phyloP scores from a whole-genome alignment of 768 basidiomycete species.

The Lactarius vividus region DNA sequence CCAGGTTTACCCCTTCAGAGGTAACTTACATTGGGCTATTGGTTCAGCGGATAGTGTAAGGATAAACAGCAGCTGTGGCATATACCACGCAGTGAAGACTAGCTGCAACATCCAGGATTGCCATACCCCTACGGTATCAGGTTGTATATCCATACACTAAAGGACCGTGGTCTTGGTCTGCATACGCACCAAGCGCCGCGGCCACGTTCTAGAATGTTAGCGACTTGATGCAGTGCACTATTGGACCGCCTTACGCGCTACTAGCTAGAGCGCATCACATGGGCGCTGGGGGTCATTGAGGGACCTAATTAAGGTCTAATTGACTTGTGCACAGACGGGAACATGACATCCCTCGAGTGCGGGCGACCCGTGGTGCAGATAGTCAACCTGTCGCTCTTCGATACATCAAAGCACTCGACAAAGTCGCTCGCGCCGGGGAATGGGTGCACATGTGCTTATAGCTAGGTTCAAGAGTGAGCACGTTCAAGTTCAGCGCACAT shows the following conservation, averaged over 20 bases:
- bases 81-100: constrained; percentile 35
- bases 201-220: constrained; percentile 14
- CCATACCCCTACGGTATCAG: constrained; percentile 34
- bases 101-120: constrained; percentile 30
- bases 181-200: constrained; percentile 15
- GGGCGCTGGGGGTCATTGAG: constrained; percentile 34
- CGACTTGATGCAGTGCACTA: constrained; percentile 31
- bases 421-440: constrained; percentile 18
- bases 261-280: not conserved
- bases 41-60: too few relatives aligned
- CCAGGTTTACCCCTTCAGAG: constrained; percentile 31
- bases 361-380: constrained; percentile 30
- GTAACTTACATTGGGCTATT: too few relatives aligned
- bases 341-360: constrained; percentile 32
- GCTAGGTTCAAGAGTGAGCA: constrained; percentile 4
- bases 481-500: too few relatives aligned
- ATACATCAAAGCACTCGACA: constrained; percentile 27
- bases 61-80: constrained; percentile 52
- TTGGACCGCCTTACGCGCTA: constrained; percentile 19
- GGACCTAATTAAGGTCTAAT: constrained; percentile 33
- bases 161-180: constrained; percentile 27
- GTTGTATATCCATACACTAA: constrained; percentile 41
- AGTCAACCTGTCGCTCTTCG: constrained; percentile 35
- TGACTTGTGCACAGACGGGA: constrained; percentile 34
- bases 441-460: too few relatives aligned